A percentile compares a stretch with the other conserved stretches of the same genome.
These are phyloP conservation scores for Gamsiella multidivaricata DNA, from an alignment of 192 early-diverging fungal genomes.

Conservation along the genomic window DNA sequence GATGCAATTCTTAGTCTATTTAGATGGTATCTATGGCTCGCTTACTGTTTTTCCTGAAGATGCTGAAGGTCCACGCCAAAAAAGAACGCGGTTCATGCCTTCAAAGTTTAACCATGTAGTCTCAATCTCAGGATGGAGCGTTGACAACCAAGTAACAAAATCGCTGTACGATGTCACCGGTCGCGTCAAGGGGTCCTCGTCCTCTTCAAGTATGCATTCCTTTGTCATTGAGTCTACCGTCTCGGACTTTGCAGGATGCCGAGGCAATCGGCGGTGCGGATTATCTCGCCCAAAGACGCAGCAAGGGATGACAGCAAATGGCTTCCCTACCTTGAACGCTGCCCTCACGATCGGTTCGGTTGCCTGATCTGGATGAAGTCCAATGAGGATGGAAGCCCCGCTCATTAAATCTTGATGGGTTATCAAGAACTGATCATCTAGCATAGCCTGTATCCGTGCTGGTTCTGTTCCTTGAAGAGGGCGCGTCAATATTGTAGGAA, in stretches of 20 bases:
- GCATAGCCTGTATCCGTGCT: slow-evolving; percentile 33
- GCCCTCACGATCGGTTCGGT: slow-evolving; percentile 69
- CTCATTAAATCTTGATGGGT: slow-evolving; percentile 32
- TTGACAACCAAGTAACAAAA: slow-evolving; percentile 45
- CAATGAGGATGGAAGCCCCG: slow-evolving; percentile 58
- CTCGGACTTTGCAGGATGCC: background rate
- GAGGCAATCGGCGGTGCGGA: slow-evolving; percentile 54
- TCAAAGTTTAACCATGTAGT: slow-evolving; percentile 52
- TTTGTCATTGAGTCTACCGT: background rate
- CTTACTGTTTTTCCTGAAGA: background rate
- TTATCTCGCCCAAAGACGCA: slow-evolving; percentile 69
- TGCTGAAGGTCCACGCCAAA: slow-evolving; percentile 25
- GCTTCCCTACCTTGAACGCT: slow-evolving; percentile 55
- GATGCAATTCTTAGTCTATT: too few relatives aligned
- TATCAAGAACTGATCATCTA: slow-evolving; percentile 53
- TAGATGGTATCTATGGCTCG: background rate
- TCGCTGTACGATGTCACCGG: slow-evolving; percentile 47
- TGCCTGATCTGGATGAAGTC: slow-evolving; percentile 69
- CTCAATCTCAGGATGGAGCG: slow-evolving; percentile 34
- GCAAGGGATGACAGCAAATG: slow-evolving; percentile 70
- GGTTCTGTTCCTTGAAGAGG: slow-evolving; percentile 39
- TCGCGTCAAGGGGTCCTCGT: slow-evolving; percentile 10
- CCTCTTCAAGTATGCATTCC: background rate
- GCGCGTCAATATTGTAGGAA: slow-evolving; percentile 25
- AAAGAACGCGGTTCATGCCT: slow-evolving; percentile 47